Conservation (phyloP, 2,329 filamentous ascomycete species). For the Cladosporium phlei region DNA sequence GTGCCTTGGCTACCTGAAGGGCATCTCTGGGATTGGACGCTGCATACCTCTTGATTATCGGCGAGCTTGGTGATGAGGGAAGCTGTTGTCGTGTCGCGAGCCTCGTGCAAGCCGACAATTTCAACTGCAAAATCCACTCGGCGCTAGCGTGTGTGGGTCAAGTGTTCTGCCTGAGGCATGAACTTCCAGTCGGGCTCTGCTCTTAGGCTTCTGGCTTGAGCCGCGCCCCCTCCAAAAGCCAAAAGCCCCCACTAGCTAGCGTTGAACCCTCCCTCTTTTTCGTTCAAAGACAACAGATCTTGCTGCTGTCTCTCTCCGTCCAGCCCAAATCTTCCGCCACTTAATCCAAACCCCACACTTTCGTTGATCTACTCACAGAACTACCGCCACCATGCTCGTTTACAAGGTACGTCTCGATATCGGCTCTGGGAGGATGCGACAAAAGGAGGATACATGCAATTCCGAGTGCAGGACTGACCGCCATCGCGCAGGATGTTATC, state of each 20-base stretch:
- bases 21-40: constrained; percentile 32
- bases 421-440: not conserved
- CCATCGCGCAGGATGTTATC: constrained; percentile 67
- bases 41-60: constrained; percentile 32
- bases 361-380: constrained; percentile 4
- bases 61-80: constrained; percentile 10
- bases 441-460: constrained; percentile 9
- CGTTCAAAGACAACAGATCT: constrained; percentile 9
- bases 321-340: constrained; percentile 6
- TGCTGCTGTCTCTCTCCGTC: constrained; percentile 1
- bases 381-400: constrained; percentile 50
- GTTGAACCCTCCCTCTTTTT: not conserved
- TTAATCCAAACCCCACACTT: constrained; percentile 7
- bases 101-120: constrained; percentile 4
- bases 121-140: constrained; percentile 2
- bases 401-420: constrained; percentile 46
- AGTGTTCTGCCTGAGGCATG: not conserved
- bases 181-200: not conserved
- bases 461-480: not conserved
- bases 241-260: constrained; percentile 11
- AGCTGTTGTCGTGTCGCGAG: constrained; percentile 11
- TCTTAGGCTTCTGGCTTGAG: not conserved
- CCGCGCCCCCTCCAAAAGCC: constrained; percentile 1
- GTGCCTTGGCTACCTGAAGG: constrained; percentile 48
- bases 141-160: constrained; percentile 9